Percentiles rank a stretch among this genome's conserved stretches.
Evolutionary conservation across 2,329 filamentous ascomycete genomes (phyloP).

Genomic region (Neurospora sp.): DNA sequence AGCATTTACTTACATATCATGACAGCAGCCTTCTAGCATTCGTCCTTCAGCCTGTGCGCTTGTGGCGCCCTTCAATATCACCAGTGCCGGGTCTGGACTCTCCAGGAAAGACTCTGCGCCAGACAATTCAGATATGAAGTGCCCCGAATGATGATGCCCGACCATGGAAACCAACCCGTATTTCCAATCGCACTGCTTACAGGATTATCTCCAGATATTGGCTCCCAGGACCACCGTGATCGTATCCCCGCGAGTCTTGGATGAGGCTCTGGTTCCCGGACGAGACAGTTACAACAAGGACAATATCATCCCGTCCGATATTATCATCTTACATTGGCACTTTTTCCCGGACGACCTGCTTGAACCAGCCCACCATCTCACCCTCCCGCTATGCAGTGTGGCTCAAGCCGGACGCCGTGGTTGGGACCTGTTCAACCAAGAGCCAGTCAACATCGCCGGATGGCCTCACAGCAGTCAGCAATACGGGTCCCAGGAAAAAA

Average conservation of each 20-base stretch:
- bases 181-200: not conserved
- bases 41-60: not conserved
- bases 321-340: not conserved
- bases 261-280: not conserved
- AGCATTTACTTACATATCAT: not conserved
- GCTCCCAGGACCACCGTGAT: not conserved
- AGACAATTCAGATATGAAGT: not conserved
- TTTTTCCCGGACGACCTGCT: conserved; percentile 2
- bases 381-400: conserved; percentile 6
- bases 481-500: not conserved
- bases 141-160: not conserved
- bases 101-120: not conserved
- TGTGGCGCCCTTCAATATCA: not conserved
- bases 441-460: not conserved
- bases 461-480: not conserved
- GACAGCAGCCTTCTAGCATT: not conserved
- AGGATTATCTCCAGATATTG: not conserved
- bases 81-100: not conserved
- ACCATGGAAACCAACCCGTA: not conserved
- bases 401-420: conserved; percentile 8
- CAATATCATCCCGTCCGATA: not conserved
- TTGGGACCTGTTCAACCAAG: not conserved
- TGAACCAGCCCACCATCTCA: not conserved
- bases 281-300: not conserved
- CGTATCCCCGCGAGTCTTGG: not conserved